A percentile compares a stretch with the other conserved stretches of the same genome.
These are phyloP conservation scores for Verticillium nonalfalfae DNA, from an alignment of 2,329 filamentous ascomycete genomes.

Conservation along the genomic window DNA sequence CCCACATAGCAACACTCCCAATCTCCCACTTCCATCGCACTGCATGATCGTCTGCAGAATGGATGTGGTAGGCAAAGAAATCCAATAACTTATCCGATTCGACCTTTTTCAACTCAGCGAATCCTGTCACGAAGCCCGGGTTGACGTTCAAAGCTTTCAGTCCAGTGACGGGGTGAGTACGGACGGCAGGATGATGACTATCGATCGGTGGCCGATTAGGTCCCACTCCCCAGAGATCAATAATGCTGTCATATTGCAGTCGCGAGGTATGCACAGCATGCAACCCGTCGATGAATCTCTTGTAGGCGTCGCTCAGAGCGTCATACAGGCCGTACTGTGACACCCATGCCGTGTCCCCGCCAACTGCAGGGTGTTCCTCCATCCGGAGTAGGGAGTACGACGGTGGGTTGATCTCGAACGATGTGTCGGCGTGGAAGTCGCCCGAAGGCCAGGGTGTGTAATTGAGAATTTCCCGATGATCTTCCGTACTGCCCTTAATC, in stretches of 20 bases:
- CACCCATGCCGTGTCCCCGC: slow-evolving; percentile 41
- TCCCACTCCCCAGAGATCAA: slow-evolving; percentile 33
- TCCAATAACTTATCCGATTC: slow-evolving; percentile 40
- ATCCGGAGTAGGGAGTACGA: slow-evolving; percentile 44
- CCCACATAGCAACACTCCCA: slow-evolving; percentile 44
- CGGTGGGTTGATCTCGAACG: slow-evolving; percentile 44
- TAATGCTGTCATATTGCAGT: slow-evolving; percentile 38
- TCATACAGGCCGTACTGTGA: slow-evolving; percentile 40
- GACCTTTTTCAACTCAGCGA: slow-evolving; percentile 40
- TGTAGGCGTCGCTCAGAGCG: slow-evolving; percentile 32
- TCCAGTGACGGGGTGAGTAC: slow-evolving; percentile 41
- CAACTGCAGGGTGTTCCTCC: slow-evolving; percentile 40
- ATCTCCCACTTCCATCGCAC: slow-evolving; percentile 44
- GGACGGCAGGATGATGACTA: slow-evolving; percentile 39
- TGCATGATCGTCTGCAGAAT: slow-evolving; percentile 41
- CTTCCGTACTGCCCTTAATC: slow-evolving; percentile 35
- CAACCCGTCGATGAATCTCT: slow-evolving; percentile 33
- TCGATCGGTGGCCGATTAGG: slow-evolving; percentile 38
- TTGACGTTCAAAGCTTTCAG: slow-evolving; percentile 40
- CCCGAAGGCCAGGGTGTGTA: slow-evolving; percentile 40
- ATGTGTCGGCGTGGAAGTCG: slow-evolving; percentile 44
- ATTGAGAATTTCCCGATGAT: slow-evolving; percentile 34
- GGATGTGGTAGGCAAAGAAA: slow-evolving; percentile 38
- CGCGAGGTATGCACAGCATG: slow-evolving; percentile 39
- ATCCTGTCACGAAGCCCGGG: slow-evolving; percentile 36